Conservation (phyloP, 768 basidiomycete genomes). For the Xanthoconium purpureum region DNA sequence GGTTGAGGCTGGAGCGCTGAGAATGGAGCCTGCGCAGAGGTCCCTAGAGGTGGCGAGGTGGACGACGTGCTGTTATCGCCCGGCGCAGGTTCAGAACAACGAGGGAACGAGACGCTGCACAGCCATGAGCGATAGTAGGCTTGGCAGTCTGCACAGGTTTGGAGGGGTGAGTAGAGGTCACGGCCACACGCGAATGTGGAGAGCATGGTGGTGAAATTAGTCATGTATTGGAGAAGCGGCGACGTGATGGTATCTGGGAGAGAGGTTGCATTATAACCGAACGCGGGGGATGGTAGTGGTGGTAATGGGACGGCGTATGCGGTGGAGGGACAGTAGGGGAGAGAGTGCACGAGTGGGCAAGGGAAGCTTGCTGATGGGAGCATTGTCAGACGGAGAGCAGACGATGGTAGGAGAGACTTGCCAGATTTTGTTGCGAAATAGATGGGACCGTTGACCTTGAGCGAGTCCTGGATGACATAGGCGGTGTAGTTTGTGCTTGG, state of each 20-base stretch:
- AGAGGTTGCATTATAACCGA: constrained; percentile 47
- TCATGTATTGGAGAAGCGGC: constrained; percentile 54
- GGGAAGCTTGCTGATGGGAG: constrained; percentile 49
- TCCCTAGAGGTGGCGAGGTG: constrained; percentile 21
- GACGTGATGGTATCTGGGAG: constrained; percentile 48
- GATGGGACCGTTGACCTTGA: constrained; percentile 63
- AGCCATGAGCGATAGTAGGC: constrained; percentile 73
- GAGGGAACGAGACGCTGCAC: constrained; percentile 68
- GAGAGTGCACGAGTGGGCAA: constrained; percentile 66
- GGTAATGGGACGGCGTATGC: constrained; percentile 71
- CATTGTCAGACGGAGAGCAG: not conserved
- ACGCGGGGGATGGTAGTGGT: constrained; percentile 39
- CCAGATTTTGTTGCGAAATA: constrained; percentile 76
- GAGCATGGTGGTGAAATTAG: constrained; percentile 74
- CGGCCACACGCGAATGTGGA: constrained; percentile 75
- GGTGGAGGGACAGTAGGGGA: constrained; percentile 72
- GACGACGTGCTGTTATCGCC: constrained; percentile 16
- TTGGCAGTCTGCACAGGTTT: constrained; percentile 75
- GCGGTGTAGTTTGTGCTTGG: constrained; percentile 77
- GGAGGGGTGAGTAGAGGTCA: constrained; percentile 74
- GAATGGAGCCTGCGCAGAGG: constrained; percentile 34
- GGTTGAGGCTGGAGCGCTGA: constrained; percentile 50
- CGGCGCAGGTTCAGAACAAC: constrained; percentile 58
- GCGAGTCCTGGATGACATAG: constrained; percentile 55
- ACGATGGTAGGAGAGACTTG: constrained; percentile 27